Evolutionary conservation across 345 rosid species (phyloP), one percentile per base, ranked within the genome.

Genomic region (Bruguiera sexangula): DNA sequence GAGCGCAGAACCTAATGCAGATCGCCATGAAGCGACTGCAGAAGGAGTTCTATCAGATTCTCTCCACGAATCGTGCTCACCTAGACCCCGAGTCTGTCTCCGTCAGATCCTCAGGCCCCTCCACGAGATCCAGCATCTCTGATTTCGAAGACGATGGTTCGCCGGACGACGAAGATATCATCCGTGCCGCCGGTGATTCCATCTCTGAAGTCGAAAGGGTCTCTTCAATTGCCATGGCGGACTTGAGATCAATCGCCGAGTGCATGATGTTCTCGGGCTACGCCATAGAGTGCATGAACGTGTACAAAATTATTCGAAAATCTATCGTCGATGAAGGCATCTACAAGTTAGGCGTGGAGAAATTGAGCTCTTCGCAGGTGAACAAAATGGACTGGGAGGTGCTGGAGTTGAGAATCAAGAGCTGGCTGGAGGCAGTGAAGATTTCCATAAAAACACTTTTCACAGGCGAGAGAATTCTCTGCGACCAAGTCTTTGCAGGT

Each of bases 381-480:
- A 55, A 71, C 8, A 79, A 69, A 37, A 65, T 72, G 77, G 77
- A 69, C 13, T 72, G 74, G 77, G 59, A 30, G 4, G 52, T 62
- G 2, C 46, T 79, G 21, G 77, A 79, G 22, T 18, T 69, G 69
- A 76, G 51, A 57, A 76, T 79, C 69, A 76, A 61, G 57, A 72
- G 18, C 52, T 79, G 80, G 80, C 31, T 75, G 21, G 61, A 60
- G 6, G 80, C 80, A 1, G 54, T 72, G 24, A 79, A 54, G 60
- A 50, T 73, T 24, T 61, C 80, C 15, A 73, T 69, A 52, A 61
- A 30, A 32, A 75, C 80, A 4, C 77, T 79, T 29, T 79, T 79
- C 71, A 26, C 21, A 7, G 77, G 83, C 5, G 83, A 79, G 64
- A 68, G 79, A 59, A 61, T 75, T 30, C 80, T 79, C 60, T 79